Conservation (phyloP, 352 stramenopile genomes). For the Elongisporangium prolatum region DNA sequence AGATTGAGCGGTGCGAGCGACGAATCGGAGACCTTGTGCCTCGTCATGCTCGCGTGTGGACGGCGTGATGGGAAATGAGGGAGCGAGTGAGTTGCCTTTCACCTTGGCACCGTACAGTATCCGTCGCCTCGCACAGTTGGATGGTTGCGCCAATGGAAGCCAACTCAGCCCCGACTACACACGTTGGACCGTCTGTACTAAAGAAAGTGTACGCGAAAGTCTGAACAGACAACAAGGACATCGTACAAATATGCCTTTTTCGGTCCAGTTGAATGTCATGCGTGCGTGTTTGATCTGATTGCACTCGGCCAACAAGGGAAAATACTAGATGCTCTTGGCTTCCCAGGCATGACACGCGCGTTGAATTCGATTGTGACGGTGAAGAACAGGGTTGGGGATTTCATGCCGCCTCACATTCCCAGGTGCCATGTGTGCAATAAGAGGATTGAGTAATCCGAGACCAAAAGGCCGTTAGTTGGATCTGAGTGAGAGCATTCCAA, state of each 20-base stretch:
- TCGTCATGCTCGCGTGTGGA: background rate
- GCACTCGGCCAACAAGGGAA: background rate
- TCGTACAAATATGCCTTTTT: background rate
- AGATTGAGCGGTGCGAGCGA: constrained; percentile 18
- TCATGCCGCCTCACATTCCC: background rate
- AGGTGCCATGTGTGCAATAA: background rate
- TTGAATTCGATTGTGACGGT: background rate
- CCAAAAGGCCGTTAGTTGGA: background rate
- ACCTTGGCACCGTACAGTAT: background rate
- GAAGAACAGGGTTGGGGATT: background rate
- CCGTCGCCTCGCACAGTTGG: background rate
- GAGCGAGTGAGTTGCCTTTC: background rate
- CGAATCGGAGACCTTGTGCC: background rate
- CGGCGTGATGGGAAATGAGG: background rate
- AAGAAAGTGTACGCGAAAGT: background rate
- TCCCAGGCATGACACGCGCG: background rate
- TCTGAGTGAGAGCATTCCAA: background rate
- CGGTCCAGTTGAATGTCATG: background rate
- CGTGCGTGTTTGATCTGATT: background rate
- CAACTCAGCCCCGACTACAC: background rate
- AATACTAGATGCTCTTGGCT: background rate
- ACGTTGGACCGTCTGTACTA: background rate
- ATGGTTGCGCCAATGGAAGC: background rate
- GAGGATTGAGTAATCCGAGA: background rate
- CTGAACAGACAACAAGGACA: background rate